Evolutionary conservation across 164 flowering plant species (phyloP).

Genomic region (Nymphaea colorata): DNA sequence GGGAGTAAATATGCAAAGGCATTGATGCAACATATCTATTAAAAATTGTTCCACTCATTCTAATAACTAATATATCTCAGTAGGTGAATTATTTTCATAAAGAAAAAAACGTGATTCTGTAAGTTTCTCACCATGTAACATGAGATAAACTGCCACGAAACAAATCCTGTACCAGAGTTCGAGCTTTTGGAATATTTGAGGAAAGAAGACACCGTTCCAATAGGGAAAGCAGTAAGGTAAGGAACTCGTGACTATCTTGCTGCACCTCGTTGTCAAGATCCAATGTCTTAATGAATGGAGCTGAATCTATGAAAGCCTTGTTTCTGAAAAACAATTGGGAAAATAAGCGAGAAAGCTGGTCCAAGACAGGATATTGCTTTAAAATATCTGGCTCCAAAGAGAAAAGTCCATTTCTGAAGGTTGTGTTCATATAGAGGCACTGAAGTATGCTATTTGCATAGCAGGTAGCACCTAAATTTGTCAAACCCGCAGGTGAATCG

Average conservation of each 20-base stretch:
- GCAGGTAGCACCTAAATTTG: constrained; percentile 95
- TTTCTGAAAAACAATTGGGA: constrained; percentile 75
- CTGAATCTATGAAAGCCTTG: constrained; percentile 78
- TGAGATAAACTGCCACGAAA: constrained; percentile 93
- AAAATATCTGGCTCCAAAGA: constrained; percentile 65
- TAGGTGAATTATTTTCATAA: no score
- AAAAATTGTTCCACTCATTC: neutral
- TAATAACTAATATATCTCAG: neutral
- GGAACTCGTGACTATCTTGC: constrained; percentile 95
- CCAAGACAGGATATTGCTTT: constrained; percentile 53
- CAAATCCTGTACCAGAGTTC: constrained; percentile 85
- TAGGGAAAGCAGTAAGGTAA: constrained; percentile 83
- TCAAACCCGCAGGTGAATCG: constrained; percentile 70
- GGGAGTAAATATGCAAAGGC: neutral
- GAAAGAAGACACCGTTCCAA: constrained; percentile 67
- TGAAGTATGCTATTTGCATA: constrained; percentile 98
- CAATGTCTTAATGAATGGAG: constrained; percentile 77
- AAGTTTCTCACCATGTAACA: constrained; percentile 64
- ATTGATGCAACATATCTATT: neutral
- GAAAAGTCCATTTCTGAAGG: constrained; percentile 72
- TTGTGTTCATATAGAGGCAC: constrained; percentile 72
- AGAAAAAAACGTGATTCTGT: neutral
- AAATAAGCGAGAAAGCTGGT: constrained; percentile 80
- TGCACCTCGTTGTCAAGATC: constrained; percentile 95
- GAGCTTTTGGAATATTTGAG: constrained; percentile 50